A percentile compares a stretch with the other conserved stretches of the same genome.
Evolutionary conservation across 2,329 filamentous ascomycete genomes (phyloP).

Genomic region (Phialophora expanda): DNA sequence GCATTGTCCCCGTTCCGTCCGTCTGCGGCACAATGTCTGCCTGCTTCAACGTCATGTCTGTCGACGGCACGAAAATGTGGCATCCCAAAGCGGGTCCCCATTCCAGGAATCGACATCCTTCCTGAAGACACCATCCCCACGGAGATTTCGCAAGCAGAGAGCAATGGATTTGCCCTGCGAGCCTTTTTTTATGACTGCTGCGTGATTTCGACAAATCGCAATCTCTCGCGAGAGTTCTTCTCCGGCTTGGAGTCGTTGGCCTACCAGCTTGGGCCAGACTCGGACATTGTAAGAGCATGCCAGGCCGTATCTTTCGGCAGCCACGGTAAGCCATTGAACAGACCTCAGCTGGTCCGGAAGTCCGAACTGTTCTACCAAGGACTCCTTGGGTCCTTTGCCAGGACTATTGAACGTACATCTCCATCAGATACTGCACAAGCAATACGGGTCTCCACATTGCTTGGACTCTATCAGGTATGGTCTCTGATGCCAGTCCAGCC

Average conservation of each 20-base stretch:
- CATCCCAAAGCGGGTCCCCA: conserved; percentile 4
- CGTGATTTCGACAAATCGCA: background rate
- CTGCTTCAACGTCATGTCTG: background rate
- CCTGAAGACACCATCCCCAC: background rate
- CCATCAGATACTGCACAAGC: background rate
- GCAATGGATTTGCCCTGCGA: conserved; percentile 2
- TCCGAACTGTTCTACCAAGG: background rate
- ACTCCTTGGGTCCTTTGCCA: conserved; percentile 5
- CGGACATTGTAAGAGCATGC: background rate
- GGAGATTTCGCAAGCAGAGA: conserved; percentile 1
- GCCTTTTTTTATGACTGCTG: conserved; percentile 4
- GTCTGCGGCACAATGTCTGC: background rate
- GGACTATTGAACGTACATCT: background rate
- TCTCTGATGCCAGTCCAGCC: too few relatives aligned
- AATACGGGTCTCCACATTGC: background rate
- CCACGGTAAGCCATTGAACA: conserved; percentile 5
- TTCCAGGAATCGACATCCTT: background rate
- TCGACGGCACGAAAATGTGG: conserved; percentile 2
- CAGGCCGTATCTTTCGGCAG: conserved; percentile 6
- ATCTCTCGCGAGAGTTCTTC: background rate
- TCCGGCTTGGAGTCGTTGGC: background rate
- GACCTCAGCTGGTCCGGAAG: background rate
- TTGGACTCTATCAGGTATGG: conserved; percentile 4
- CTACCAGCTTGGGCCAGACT: background rate
- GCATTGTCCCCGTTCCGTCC: background rate